Percentiles rank a stretch among this genome's conserved stretches.
phyloP scores from a whole-genome alignment of 805 yeast species.

The Monosporozyma unispora region DNA sequence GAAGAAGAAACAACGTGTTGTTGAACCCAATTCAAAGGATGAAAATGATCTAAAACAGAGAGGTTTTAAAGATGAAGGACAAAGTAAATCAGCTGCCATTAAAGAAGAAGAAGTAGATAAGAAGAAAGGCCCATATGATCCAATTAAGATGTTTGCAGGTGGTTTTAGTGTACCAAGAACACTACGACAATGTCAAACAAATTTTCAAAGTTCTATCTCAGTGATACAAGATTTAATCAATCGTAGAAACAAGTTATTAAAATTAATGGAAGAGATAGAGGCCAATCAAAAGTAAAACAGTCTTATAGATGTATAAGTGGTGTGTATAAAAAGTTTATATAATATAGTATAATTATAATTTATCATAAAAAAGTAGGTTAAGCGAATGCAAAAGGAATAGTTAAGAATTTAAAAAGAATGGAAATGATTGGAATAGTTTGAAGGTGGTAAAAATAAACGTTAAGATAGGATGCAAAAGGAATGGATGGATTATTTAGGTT shows the following conservation, averaged over 20 bases:
- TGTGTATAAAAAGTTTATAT: neutral
- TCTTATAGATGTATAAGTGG: neutral
- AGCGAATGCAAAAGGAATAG: neutral
- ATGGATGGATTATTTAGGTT: neutral
- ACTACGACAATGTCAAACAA: conserved; percentile 21
- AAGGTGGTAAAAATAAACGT: neutral
- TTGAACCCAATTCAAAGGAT: neutral
- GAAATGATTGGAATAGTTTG: neutral
- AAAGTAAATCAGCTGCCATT: neutral
- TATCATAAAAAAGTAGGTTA: neutral
- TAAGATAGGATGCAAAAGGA: neutral
- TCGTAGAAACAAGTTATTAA: conserved; percentile 11
- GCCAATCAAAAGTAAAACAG: neutral
- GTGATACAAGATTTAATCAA: conserved; percentile 18
- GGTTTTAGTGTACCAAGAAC: conserved; percentile 21
- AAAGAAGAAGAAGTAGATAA: conserved; percentile 2
- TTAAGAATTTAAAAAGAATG: neutral
- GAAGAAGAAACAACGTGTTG: neutral
- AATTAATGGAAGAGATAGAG: neutral
- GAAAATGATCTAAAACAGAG: conserved; percentile 4
- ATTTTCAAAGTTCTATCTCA: conserved; percentile 19
- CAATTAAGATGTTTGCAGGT: conserved; percentile 28
- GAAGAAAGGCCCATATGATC: conserved; percentile 12
- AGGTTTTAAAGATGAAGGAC: conserved; percentile 3
- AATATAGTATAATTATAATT: neutral